phyloP scores from a whole-genome alignment of 768 basidiomycete species.

The Hemileccinum rubropunctum region DNA sequence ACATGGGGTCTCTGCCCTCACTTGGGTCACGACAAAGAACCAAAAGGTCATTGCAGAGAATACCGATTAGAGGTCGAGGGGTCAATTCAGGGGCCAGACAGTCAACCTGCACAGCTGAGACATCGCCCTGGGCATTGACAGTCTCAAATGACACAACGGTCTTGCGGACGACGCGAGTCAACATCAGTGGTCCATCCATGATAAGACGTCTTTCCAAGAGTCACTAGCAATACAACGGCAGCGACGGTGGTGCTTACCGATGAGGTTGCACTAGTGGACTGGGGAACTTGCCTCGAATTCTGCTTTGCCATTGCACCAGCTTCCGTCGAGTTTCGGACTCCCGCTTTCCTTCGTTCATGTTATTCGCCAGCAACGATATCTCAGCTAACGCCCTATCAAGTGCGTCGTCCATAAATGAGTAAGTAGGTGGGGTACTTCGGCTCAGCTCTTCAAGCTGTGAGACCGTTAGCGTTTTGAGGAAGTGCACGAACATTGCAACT shows the following conservation, averaged over 20 bases:
- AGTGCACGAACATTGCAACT: conserved; percentile 29
- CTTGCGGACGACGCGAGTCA: conserved; percentile 91
- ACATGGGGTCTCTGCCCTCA: conserved; percentile 71
- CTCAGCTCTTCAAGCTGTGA: conserved; percentile 76
- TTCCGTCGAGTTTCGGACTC: conserved; percentile 90
- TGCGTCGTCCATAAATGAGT: conserved; percentile 75
- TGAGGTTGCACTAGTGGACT: conserved; percentile 99
- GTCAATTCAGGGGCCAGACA: conserved; percentile 86
- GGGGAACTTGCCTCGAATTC: conserved; percentile 90
- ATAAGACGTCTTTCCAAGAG: conserved; percentile 67
- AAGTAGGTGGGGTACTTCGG: conserved; percentile 77
- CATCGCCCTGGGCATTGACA: conserved; percentile 71
- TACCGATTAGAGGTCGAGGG: conserved; percentile 72
- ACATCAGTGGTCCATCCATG: conserved; percentile 82
- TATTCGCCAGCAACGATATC: conserved; percentile 84
- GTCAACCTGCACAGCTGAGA: conserved; percentile 83
- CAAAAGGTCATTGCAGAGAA: conserved; percentile 90
- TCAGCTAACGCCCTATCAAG: conserved; percentile 83
- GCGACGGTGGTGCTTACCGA: conserved; percentile 48
- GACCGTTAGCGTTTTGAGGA: conserved; percentile 1
- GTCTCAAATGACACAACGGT: conserved; percentile 78
- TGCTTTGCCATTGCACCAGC: conserved; percentile 85
- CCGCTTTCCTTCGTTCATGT: conserved; percentile 98
- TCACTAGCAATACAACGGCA: conserved; percentile 6
- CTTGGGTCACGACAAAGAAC: conserved; percentile 88